These are phyloP conservation scores for Salmacisia buchloeana DNA, from an alignment of 1,284 basidiomycete species.

Conservation along the genomic window DNA sequence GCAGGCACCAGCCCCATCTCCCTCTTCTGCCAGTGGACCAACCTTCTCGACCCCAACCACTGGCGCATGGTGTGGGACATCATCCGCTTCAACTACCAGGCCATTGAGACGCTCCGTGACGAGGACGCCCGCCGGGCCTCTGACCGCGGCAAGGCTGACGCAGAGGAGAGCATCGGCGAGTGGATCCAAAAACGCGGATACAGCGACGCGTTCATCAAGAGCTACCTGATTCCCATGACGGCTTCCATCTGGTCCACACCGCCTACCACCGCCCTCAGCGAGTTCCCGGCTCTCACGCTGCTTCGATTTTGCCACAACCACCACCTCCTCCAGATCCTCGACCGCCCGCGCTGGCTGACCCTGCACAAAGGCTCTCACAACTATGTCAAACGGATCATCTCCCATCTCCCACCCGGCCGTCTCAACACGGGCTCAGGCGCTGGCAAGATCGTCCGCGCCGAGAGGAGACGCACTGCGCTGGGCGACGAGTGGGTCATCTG, in stretches of 20 bases:
- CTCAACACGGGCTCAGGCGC: slow-evolving; percentile 16
- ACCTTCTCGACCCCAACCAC: slow-evolving; percentile 60
- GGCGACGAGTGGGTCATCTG: slow-evolving; percentile 48
- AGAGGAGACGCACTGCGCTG: slow-evolving; percentile 17
- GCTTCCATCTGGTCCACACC: slow-evolving; percentile 70
- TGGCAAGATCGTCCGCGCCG: background rate
- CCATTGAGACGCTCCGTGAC: slow-evolving; percentile 51
- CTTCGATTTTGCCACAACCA: slow-evolving; percentile 76
- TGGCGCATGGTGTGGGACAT: slow-evolving; percentile 75
- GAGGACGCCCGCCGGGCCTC: slow-evolving; percentile 45
- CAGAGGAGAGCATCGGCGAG: slow-evolving; percentile 60
- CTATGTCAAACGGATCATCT: slow-evolving; percentile 31
- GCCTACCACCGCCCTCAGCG: slow-evolving; percentile 64
- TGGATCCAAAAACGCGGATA: slow-evolving; percentile 68
- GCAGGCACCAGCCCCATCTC: slow-evolving; percentile 23
- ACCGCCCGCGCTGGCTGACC: slow-evolving; percentile 72
- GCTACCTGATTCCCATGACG: slow-evolving; percentile 63
- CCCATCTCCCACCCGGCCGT: slow-evolving; percentile 14
- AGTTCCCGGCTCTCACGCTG: slow-evolving; percentile 69
- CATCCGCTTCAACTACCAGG: slow-evolving; percentile 68
- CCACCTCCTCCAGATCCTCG: slow-evolving; percentile 68
- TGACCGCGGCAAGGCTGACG: slow-evolving; percentile 9
- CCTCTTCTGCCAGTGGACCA: slow-evolving; percentile 30
- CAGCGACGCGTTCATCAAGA: slow-evolving; percentile 64
- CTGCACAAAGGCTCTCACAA: slow-evolving; percentile 61